Conservation (phyloP, 352 stramenopile species). For the Achlya hypogyna region DNA sequence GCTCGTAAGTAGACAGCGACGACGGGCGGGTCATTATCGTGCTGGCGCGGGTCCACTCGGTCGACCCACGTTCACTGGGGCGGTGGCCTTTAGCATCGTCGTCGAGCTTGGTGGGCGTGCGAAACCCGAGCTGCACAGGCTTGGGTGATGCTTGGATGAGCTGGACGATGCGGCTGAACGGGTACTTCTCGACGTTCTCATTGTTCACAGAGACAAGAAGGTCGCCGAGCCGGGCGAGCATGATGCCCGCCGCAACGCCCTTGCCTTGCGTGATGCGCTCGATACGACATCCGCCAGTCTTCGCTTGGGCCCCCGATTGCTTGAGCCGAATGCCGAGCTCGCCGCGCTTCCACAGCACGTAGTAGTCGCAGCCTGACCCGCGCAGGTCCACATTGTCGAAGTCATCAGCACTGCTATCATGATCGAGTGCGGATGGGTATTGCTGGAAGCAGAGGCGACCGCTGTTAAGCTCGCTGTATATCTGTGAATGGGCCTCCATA, state of each 20-base stretch:
- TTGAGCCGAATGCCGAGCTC: conserved; percentile 75
- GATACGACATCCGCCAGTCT: conserved; percentile 6
- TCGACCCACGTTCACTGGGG: background rate
- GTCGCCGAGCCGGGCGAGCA: conserved; percentile 62
- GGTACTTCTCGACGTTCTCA: conserved; percentile 41
- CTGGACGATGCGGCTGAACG: conserved; percentile 60
- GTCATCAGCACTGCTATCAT: conserved; percentile 5
- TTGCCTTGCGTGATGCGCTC: conserved; percentile 35
- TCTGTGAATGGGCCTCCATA: conserved; percentile 56
- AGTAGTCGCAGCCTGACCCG: conserved; percentile 30
- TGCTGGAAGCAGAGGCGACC: conserved; percentile 28
- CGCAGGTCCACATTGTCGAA: conserved; percentile 11
- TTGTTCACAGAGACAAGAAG: conserved; percentile 68
- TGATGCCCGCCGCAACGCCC: conserved; percentile 70
- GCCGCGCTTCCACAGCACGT: conserved; percentile 71
- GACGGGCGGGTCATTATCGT: background rate
- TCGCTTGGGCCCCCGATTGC: conserved; percentile 52
- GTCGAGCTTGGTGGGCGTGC: background rate
- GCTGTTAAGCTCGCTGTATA: conserved; percentile 38
- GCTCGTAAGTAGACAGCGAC: background rate
- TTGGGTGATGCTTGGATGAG: conserved; percentile 58
- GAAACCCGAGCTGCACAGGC: conserved; percentile 59
- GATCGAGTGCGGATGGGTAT: conserved; percentile 19
- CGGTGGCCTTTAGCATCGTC: background rate
- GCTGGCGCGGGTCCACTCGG: background rate